Percentiles rank a stretch among this genome's conserved stretches.
These are phyloP conservation scores for Exophiala bonariae DNA, from an alignment of 2,329 filamentous ascomycete species.

Conservation along the genomic window DNA sequence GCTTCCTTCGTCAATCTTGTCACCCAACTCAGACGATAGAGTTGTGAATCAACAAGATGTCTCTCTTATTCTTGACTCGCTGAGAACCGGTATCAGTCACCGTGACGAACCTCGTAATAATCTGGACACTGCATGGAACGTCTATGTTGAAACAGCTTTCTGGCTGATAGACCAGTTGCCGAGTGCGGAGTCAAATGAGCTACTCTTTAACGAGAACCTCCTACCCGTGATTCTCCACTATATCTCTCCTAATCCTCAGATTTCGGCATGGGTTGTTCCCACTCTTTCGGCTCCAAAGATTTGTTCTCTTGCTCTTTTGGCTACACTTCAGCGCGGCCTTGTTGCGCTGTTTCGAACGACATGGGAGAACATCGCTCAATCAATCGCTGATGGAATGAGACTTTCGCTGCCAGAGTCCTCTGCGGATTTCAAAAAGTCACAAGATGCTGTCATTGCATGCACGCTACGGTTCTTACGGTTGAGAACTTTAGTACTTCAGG, in stretches of 20 bases:
- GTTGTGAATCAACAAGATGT: constrained; percentile 48
- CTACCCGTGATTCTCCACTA: constrained; percentile 57
- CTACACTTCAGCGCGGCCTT: constrained; percentile 36
- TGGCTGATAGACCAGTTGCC: constrained; percentile 52
- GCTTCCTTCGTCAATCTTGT: constrained; percentile 58
- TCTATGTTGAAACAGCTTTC: constrained; percentile 67
- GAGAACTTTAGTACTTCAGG: constrained; percentile 29
- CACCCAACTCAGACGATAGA: constrained; percentile 38
- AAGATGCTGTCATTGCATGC: constrained; percentile 66
- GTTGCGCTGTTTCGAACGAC: constrained; percentile 51
- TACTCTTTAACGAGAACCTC: constrained; percentile 48
- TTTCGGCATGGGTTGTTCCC: constrained; percentile 53
- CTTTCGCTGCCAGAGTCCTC: constrained; percentile 80
- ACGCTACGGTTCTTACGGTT: constrained; percentile 68
- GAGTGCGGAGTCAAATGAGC: constrained; percentile 47
- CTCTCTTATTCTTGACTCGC: constrained; percentile 62
- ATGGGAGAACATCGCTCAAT: constrained; percentile 64
- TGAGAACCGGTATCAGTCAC: constrained; percentile 69
- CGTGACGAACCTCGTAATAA: constrained; percentile 73
- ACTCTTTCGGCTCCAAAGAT: constrained; percentile 36
- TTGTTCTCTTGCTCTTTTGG: constrained; percentile 39
- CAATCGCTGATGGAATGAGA: constrained; percentile 67
- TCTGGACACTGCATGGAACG: constrained; percentile 68
- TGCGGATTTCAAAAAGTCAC: constrained; percentile 71
- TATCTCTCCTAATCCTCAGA: constrained; percentile 47